A percentile compares a stretch with the other conserved stretches of the same genome.
phyloP scores from a whole-genome alignment of 2,329 filamentous ascomycete species.

The Phoma sp. region DNA sequence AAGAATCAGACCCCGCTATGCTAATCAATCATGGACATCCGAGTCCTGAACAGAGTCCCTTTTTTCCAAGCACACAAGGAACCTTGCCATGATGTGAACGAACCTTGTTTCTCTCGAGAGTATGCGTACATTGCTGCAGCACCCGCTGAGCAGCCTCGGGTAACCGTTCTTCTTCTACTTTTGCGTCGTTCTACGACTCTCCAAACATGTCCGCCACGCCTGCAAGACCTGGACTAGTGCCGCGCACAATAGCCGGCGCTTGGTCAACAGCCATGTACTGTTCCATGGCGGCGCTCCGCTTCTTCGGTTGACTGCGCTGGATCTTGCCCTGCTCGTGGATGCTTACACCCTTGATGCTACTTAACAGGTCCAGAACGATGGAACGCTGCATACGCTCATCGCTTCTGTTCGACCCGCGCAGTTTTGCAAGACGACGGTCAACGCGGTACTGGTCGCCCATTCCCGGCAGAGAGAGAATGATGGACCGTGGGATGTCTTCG shows the following conservation, averaged over 20 bases:
- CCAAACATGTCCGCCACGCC: constrained; percentile 56
- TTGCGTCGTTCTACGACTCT: constrained; percentile 10
- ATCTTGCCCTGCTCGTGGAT: constrained; percentile 94
- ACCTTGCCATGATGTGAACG: background rate
- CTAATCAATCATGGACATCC: background rate
- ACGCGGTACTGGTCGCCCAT: constrained; percentile 71
- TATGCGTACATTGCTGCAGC: background rate
- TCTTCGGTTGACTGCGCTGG: constrained; percentile 45
- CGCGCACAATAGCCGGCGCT: constrained; percentile 44
- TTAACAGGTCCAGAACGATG: constrained; percentile 82
- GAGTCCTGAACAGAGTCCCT: background rate
- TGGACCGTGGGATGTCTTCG: constrained; percentile 71
- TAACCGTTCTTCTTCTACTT: background rate
- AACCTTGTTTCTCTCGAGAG: background rate
- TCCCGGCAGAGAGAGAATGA: constrained; percentile 81
- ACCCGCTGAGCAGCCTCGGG: background rate
- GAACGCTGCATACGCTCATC: constrained; percentile 77
- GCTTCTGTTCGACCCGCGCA: constrained; percentile 55
- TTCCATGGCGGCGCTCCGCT: constrained; percentile 44
- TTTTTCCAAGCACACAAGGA: background rate
- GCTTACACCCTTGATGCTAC: constrained; percentile 86
- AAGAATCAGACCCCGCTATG: constrained; percentile 8
- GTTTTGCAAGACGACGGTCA: constrained; percentile 55
- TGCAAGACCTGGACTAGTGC: constrained; percentile 50
- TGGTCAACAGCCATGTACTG: constrained; percentile 53